Evolutionary conservation across 2,329 filamentous ascomycete species (phyloP).

Genomic region (Stagonosporopsis rhizophila): DNA sequence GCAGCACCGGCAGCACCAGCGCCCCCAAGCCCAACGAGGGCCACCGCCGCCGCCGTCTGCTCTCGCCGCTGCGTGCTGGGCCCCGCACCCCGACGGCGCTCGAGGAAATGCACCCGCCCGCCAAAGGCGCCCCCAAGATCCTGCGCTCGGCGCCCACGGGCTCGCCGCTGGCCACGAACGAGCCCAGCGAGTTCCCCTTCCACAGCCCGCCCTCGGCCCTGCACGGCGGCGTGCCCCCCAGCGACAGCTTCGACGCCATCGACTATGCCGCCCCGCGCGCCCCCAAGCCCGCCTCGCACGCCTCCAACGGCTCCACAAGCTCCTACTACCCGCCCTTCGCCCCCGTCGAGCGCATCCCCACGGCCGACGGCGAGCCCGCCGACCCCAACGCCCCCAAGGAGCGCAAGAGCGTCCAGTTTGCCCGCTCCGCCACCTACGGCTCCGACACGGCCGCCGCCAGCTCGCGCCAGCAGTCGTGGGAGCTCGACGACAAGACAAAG

Average conservation of each 20-base stretch:
- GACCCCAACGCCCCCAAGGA: conserved; percentile 45
- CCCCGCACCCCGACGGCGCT: no score
- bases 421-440: conserved; percentile 49
- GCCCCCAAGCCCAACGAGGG: no score
- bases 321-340: conserved; percentile 40
- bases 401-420: conserved; percentile 79
- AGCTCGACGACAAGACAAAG: conserved; percentile 71
- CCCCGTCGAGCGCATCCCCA: conserved; percentile 42
- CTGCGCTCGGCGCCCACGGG: conserved; percentile 41
- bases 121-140: conserved; percentile 32
- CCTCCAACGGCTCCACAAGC: conserved; percentile 31
- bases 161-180: conserved; percentile 35
- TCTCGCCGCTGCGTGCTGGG: conserved; percentile 12
- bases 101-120: no score
- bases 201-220: conserved; percentile 23
- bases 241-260: conserved; percentile 16
- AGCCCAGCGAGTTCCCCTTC: conserved; percentile 50
- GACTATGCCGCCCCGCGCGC: conserved; percentile 24
- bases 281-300: conserved; percentile 26
- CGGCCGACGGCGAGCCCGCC: conserved; percentile 40
- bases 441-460: conserved; percentile 48
- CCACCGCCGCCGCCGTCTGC: neutral
- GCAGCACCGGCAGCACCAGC: no score
- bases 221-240: conserved; percentile 5
- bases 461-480: conserved; percentile 70